Evolutionary conservation across 345 rosid species (phyloP).

Genomic region (Carallia pectinifolia): DNA sequence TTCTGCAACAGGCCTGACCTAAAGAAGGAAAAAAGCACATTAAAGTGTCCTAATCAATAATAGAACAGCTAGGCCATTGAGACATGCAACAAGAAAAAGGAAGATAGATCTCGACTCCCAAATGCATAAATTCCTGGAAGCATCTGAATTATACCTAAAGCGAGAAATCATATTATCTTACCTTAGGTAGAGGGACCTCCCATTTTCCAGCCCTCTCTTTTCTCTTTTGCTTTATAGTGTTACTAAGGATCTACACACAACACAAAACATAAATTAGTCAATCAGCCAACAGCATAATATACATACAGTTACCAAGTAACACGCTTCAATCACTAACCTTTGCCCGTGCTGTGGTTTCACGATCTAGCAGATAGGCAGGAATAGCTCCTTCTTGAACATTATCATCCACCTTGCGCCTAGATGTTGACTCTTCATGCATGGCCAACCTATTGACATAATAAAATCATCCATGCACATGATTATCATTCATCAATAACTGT

Average conservation of each 20-base stretch:
- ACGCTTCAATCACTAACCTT: conserved; percentile 43
- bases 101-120: neutral
- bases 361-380: conserved; percentile 94
- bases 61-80: neutral
- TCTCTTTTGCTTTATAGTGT: conserved; percentile 90
- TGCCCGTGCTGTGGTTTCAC: conserved; percentile 78
- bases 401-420: conserved; percentile 80
- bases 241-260: conserved; percentile 69
- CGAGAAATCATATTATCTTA: conserved; percentile 13
- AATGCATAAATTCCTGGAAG: neutral
- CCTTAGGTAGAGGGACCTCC: conserved; percentile 97
- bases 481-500: no score
- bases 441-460: conserved; percentile 50
- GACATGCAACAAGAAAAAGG: neutral
- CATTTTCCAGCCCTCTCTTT: conserved; percentile 97
- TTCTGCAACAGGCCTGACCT: conserved; percentile 99
- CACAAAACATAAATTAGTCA: neutral
- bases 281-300: neutral
- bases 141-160: no score
- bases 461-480: no score
- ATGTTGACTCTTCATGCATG: conserved; percentile 89
- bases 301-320: neutral
- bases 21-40: conserved; percentile 22
- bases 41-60: neutral
- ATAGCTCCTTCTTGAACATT: conserved; percentile 90